These are phyloP conservation scores for Blumeria hordei DNA, from an alignment of 2,329 filamentous ascomycete genomes.

Conservation along the genomic window DNA sequence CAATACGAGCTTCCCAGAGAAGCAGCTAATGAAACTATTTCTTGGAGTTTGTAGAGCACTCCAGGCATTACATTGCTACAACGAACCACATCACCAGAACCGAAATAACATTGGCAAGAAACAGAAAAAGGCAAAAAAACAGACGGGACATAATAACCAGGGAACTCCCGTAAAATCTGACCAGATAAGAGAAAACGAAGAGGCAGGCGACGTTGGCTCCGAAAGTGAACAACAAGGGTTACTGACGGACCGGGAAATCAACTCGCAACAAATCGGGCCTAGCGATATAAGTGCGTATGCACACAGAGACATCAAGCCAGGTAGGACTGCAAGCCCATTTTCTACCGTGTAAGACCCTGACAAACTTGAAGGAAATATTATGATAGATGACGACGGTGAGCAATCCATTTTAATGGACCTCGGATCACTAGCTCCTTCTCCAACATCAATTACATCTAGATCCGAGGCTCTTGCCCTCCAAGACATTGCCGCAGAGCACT, in stretches of 20 bases:
- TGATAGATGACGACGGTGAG: constrained; percentile 81
- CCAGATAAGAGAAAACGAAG: constrained; percentile 16
- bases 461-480: constrained; percentile 80
- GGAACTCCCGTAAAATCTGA: neutral
- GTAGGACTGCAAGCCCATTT: constrained; percentile 21
- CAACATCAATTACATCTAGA: constrained; percentile 70
- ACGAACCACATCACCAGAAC: constrained; percentile 33
- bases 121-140: constrained; percentile 12
- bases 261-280: constrained; percentile 41
- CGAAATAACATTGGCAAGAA: constrained; percentile 22
- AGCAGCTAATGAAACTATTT: constrained; percentile 69
- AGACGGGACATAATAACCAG: constrained; percentile 13
- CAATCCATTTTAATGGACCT: constrained; percentile 93
- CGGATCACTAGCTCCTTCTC: constrained; percentile 69
- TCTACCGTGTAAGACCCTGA: constrained; percentile 1
- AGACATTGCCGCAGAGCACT: constrained; percentile 86
- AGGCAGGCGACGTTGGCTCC: constrained; percentile 24
- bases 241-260: constrained; percentile 55
- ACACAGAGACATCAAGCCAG: constrained; percentile 92
- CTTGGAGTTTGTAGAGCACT: constrained; percentile 76
- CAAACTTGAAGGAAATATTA: constrained; percentile 50
- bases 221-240: constrained; percentile 57
- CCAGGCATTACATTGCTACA: constrained; percentile 78
- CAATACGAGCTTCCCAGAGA: constrained; percentile 72
- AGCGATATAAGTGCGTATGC: constrained; percentile 61